phyloP scores from a whole-genome alignment of 2,329 filamentous ascomycete species.

The Botrytis pseudocinerea region DNA sequence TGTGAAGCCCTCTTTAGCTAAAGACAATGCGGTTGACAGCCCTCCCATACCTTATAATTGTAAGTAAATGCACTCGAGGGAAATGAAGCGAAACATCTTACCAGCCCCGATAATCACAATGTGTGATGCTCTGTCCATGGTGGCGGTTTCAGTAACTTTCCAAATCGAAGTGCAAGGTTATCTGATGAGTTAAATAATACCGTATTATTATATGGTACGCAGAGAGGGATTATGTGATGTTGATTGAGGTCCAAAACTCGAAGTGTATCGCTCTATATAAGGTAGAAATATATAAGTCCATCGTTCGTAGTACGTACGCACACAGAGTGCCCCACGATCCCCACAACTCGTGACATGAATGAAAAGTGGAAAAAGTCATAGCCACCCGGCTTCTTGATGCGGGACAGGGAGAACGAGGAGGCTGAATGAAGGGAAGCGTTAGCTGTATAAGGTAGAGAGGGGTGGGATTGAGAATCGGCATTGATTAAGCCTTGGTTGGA shows the following conservation, averaged over 20 bases:
- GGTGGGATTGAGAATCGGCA: neutral
- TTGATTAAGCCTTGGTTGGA: neutral
- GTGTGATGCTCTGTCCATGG: constrained; percentile 27
- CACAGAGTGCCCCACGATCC: constrained; percentile 17
- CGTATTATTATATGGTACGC: neutral
- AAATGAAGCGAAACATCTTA: constrained; percentile 34
- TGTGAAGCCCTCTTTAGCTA: constrained; percentile 75
- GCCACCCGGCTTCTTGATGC: constrained; percentile 12
- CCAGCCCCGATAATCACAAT: constrained; percentile 52
- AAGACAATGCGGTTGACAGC: constrained; percentile 67
- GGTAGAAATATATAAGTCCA: neutral
- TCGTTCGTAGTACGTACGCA: neutral
- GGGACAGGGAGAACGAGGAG: neutral
- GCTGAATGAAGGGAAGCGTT: neutral
- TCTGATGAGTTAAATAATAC: neutral
- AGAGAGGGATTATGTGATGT: neutral
- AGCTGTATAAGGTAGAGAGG: too few relatives aligned
- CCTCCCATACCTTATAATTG: constrained; percentile 70
- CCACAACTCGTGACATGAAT: neutral
- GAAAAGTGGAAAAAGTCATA: constrained; percentile 12
- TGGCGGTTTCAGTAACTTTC: neutral
- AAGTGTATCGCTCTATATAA: neutral
- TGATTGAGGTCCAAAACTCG: neutral
- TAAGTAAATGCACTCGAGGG: neutral
- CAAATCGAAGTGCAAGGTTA: neutral